A percentile compares a stretch with the other conserved stretches of the same genome.
phyloP scores from a whole-genome alignment of 148 eudicot genomes.

The Rhododendron molle region DNA sequence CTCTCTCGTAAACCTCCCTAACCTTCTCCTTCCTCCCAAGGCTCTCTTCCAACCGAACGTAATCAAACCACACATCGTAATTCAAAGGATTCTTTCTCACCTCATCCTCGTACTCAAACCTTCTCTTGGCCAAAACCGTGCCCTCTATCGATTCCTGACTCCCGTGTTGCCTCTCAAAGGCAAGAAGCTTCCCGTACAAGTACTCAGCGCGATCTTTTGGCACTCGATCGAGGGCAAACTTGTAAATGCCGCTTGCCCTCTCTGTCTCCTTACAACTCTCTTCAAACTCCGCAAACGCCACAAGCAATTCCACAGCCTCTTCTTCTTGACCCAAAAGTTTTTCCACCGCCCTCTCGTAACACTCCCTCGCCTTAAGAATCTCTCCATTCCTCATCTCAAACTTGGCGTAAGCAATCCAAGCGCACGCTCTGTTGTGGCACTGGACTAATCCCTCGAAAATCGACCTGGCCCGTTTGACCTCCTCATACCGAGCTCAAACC shows the following conservation, averaged over 20 bases:
- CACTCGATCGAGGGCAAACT: background rate
- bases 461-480: slow-evolving; percentile 66
- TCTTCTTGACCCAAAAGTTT: slow-evolving; percentile 63
- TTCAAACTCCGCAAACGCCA: slow-evolving; percentile 85
- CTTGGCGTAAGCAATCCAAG: slow-evolving; percentile 76
- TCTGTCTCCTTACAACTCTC: slow-evolving; percentile 77
- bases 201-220: background rate
- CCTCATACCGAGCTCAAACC: slow-evolving; percentile 80
- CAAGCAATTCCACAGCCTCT: slow-evolving; percentile 71
- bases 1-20: background rate
- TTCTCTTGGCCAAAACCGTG: background rate
- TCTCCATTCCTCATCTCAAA: slow-evolving; percentile 92
- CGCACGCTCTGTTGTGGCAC: slow-evolving; percentile 57
- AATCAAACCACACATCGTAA: background rate
- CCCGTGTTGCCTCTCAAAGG: background rate
- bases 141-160: background rate
- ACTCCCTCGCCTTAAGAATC: slow-evolving; percentile 54
- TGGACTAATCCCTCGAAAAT: slow-evolving; percentile 68
- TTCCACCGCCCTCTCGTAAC: slow-evolving; percentile 75
- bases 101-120: background rate
- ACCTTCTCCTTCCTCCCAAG: background rate
- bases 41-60: background rate
- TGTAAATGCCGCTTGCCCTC: slow-evolving; percentile 52
- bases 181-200: background rate
- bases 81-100: background rate